Evolutionary conservation across 257 asterid species (phyloP).

Genomic region (Capsicum pubescens): DNA sequence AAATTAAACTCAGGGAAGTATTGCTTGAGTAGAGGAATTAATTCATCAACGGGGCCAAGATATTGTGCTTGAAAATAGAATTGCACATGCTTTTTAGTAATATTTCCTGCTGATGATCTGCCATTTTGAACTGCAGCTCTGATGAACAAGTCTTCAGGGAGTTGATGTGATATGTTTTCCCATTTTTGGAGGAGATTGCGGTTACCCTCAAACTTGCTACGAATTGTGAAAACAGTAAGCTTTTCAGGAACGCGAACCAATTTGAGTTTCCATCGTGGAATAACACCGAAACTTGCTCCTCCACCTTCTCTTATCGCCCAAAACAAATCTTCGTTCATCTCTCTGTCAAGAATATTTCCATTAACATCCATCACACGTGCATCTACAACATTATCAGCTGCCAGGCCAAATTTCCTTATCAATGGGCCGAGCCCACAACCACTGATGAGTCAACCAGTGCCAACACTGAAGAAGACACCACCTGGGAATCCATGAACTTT

Average conservation of each 20-base stretch:
- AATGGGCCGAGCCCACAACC: no score
- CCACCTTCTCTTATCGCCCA: constrained; percentile 27
- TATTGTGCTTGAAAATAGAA: constrained; percentile 22
- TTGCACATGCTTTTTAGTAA: not conserved
- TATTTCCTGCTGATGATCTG: not conserved
- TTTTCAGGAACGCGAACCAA: constrained; percentile 17
- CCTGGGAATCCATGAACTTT: no score
- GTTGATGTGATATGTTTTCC: constrained; percentile 22
- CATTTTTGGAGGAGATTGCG: constrained; percentile 15
- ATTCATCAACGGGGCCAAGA: not conserved
- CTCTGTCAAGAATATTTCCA: constrained; percentile 12
- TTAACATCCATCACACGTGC: not conserved
- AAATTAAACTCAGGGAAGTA: constrained; percentile 20
- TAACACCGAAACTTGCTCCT: constrained; percentile 23
- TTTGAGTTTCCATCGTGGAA: constrained; percentile 16
- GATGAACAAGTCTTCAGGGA: constrained; percentile 24
- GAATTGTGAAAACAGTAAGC: constrained; percentile 8
- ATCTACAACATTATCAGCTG: constrained; percentile 11
- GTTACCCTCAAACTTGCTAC: constrained; percentile 23
- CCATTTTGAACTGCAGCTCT: constrained; percentile 23
- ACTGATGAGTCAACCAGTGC: no score
- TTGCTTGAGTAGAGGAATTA: constrained; percentile 7
- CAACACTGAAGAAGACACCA: no score
- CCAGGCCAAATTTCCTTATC: not conserved
- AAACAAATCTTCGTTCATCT: not conserved